phyloP scores from a whole-genome alignment of 192 early-diverging fungal species.

The Pilobolus umbonatus region DNA sequence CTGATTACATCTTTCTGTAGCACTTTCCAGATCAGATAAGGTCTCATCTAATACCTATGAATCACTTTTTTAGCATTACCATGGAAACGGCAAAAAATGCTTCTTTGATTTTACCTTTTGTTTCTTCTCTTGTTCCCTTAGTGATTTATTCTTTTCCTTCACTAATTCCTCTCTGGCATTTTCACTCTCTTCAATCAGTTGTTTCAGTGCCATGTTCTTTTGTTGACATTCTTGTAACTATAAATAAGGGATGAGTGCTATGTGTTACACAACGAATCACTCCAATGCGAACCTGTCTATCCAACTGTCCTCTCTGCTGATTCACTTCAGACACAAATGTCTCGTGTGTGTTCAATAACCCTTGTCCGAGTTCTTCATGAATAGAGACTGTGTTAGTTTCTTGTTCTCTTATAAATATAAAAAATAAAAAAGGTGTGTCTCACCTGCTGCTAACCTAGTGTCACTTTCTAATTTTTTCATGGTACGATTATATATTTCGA shows the following conservation, averaged over 20 bases:
- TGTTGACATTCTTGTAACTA: slow-evolving; percentile 22
- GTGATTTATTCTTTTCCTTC: slow-evolving; percentile 25
- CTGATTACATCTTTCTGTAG: slow-evolving; percentile 20
- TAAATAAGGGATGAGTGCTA: slow-evolving; percentile 2
- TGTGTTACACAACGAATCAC: slow-evolving; percentile 13
- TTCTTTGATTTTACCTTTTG: slow-evolving; percentile 19
- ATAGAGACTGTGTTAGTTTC: too few relatives aligned
- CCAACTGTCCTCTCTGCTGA: slow-evolving; percentile 19
- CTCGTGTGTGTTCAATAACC: slow-evolving; percentile 38
- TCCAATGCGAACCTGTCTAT: slow-evolving; percentile 28
- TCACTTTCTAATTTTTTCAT: slow-evolving; percentile 34
- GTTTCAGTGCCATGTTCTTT: slow-evolving; percentile 12
- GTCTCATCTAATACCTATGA: slow-evolving; percentile 23
- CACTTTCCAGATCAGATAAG: slow-evolving; percentile 20
- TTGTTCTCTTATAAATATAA: background rate
- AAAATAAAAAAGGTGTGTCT: background rate
- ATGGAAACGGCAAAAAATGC: background rate
- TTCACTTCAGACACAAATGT: slow-evolving; percentile 25
- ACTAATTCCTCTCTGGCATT: slow-evolving; percentile 20
- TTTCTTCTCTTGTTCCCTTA: slow-evolving; percentile 29
- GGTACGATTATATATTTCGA: slow-evolving; percentile 8
- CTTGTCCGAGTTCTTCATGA: slow-evolving; percentile 46
- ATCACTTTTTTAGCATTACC: too few relatives aligned
- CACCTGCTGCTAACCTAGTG: slow-evolving; percentile 41
- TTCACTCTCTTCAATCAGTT: slow-evolving; percentile 28